Conservation (phyloP, 2,329 filamentous ascomycete genomes). For the Fusarium algeriense region DNA sequence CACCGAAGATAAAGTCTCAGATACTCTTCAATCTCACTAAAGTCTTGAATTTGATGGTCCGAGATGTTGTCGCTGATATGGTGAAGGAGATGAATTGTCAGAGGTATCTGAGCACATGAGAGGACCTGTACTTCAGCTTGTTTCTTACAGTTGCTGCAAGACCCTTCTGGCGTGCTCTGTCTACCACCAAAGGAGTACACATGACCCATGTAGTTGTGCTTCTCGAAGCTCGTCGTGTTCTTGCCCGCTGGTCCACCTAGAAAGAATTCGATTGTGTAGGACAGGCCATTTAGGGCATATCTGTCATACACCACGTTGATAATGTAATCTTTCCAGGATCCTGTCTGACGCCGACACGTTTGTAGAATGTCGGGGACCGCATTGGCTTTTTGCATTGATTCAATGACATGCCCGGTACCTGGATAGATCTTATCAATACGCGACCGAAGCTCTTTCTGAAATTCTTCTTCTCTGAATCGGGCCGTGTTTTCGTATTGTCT, state of each 20-base stretch:
- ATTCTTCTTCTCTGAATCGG: rapidly evolving
- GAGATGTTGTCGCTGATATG: neutral
- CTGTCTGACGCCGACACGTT: rapidly evolving
- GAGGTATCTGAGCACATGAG: neutral
- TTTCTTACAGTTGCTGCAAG: neutral
- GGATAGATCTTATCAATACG: neutral
- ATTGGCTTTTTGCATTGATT: rapidly evolving
- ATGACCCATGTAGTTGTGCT: neutral
- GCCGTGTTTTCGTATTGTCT: neutral
- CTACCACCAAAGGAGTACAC: neutral
- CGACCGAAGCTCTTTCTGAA: neutral
- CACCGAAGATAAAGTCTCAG: neutral
- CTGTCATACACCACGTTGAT: neutral
- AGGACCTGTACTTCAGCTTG: neutral
- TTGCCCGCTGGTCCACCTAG: neutral
- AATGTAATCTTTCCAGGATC: neutral
- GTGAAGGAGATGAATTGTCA: neutral
- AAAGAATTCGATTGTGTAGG: neutral
- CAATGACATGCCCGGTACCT: neutral
- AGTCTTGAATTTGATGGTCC: rapidly evolving
- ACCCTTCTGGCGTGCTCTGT: neutral
- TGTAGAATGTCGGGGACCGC: rapidly evolving
- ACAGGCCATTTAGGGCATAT: neutral
- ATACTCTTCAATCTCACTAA: neutral
- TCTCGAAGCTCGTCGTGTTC: neutral